Evolutionary conservation across 2,329 filamentous ascomycete species (phyloP).

Genomic region (Scytalidium lignicola): DNA sequence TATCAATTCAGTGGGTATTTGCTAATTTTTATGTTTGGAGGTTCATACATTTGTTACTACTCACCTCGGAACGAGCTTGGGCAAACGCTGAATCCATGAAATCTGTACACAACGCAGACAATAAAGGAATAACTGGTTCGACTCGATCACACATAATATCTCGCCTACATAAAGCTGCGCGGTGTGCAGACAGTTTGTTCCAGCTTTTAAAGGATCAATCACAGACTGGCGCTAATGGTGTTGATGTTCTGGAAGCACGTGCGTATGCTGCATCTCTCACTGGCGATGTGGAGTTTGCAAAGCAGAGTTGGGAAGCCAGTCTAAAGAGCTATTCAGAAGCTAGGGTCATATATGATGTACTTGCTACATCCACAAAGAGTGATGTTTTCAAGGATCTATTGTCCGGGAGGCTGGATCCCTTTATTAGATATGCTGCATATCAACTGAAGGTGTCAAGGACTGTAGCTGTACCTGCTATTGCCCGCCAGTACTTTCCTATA

Average conservation of each 20-base stretch:
- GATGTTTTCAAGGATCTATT: conserved; percentile 85
- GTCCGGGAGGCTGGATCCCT: conserved; percentile 82
- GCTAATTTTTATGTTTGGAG: conserved; percentile 37
- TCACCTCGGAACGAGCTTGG: conserved; percentile 88
- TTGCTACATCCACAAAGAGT: conserved; percentile 61
- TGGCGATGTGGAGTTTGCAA: conserved; percentile 80
- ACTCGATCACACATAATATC: conserved; percentile 86
- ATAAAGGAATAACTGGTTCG: conserved; percentile 71
- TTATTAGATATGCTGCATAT: conserved; percentile 90
- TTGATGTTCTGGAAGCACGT: conserved; percentile 76
- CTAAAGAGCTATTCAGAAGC: conserved; percentile 70
- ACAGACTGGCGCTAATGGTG: conserved; percentile 59
- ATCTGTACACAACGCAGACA: conserved; percentile 70
- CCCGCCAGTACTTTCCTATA: conserved; percentile 70
- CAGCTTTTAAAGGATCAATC: conserved; percentile 57
- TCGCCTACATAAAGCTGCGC: conserved; percentile 73
- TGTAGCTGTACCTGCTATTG: conserved; percentile 72
- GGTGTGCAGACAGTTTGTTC: conserved; percentile 63
- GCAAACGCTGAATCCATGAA: conserved; percentile 96
- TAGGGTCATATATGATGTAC: conserved; percentile 74
- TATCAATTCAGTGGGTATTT: background rate
- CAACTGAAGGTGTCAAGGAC: conserved; percentile 85
- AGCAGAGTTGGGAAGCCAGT: conserved; percentile 77
- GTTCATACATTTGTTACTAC: conserved; percentile 71
- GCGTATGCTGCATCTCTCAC: conserved; percentile 75